Evolutionary conservation across 2,329 filamentous ascomycete species (phyloP), one percentile per base, ranked within the genome.

Genomic region (Fusarium sp.): DNA sequence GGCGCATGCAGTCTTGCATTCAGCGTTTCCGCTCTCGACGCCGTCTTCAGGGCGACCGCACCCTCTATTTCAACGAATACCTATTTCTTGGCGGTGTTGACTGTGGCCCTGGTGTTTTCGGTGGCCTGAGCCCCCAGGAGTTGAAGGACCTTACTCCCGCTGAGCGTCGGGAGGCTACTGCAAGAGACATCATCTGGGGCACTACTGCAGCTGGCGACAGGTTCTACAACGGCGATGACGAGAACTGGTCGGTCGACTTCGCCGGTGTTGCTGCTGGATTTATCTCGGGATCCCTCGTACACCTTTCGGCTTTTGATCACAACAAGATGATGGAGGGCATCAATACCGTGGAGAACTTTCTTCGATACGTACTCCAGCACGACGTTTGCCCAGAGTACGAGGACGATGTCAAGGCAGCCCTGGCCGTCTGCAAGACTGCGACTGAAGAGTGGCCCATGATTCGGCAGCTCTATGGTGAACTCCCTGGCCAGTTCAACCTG

Each of bases 291-390:
- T 48, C 62, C 3, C 82, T 90, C 6, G 81, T 84, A 0, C 77
- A 77, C 23, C 77, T 84, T 33, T 84, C 85, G 33, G 80, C 84
- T 15, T 84, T 85, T 44, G 82, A 87, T 11, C 79, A 76, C 14
- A 72, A 77, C 0, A 75, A 82, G 11, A 81, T 93, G 59, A 76
- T 82, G n/a, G 49, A 52, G 4, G 87, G 86, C 4, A 85, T 88
- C 17, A 82, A 84, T 31, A 85, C 96, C 1, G 81, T 97, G 36
- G 85, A 86, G 57, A 96, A 95, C 71, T 98, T 98, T 71, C 85
- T 97, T 62, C 91, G 92, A 63, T 99, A 97, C 66, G 80, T 98
- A 1, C 80, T 93, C 9, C 85, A 90, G 57, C 93, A 98, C 70
- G 84, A 90, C 33, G 94, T 96, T 14, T 97, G 93, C 69, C 89